A percentile compares a stretch with the other conserved stretches of the same genome.
phyloP scores from a whole-genome alignment of 345 rosid genomes.

The Moricandia arvensis region DNA sequence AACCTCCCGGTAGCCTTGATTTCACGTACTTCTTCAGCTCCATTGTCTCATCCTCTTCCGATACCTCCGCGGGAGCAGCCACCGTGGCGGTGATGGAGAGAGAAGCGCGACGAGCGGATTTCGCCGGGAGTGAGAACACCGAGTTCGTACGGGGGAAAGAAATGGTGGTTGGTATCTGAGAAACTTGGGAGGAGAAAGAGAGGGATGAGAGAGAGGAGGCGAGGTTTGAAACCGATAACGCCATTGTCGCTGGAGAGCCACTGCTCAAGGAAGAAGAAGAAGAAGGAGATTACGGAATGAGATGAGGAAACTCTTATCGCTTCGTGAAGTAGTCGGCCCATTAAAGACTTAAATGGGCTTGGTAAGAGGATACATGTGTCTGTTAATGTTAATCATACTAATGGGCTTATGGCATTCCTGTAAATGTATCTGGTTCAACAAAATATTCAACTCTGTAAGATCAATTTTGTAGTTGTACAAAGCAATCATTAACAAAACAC shows the following conservation, averaged over 20 bases:
- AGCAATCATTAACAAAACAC: neutral
- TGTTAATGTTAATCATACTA: neutral
- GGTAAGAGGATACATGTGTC: neutral
- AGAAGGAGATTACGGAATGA: neutral
- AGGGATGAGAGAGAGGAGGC: slow-evolving; percentile 70
- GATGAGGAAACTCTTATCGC: no score
- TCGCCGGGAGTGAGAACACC: slow-evolving; percentile 33
- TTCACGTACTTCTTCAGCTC: slow-evolving; percentile 75
- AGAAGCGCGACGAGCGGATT: slow-evolving; percentile 34
- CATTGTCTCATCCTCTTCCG: slow-evolving; percentile 39
- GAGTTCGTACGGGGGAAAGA: slow-evolving; percentile 41
- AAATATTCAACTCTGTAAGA: neutral
- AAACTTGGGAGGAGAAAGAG: slow-evolving; percentile 73
- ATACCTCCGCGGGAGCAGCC: slow-evolving; percentile 40
- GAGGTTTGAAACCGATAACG: slow-evolving; percentile 58
- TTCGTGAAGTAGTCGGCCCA: no score
- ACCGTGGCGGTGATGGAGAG: slow-evolving; percentile 58
- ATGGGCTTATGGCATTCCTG: neutral
- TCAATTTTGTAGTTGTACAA: neutral
- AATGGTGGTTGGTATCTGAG: slow-evolving; percentile 45
- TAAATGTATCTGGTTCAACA: neutral
- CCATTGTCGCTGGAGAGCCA: slow-evolving; percentile 41
- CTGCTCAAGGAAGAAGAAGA: slow-evolving; percentile 10
- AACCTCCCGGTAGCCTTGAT: slow-evolving; percentile 87
- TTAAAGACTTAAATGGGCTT: slow-evolving; percentile 12